Base-by-base conservation (phyloP, 225 moss, liverwort and hornwort species). In the Climacium dendroides region DNA sequence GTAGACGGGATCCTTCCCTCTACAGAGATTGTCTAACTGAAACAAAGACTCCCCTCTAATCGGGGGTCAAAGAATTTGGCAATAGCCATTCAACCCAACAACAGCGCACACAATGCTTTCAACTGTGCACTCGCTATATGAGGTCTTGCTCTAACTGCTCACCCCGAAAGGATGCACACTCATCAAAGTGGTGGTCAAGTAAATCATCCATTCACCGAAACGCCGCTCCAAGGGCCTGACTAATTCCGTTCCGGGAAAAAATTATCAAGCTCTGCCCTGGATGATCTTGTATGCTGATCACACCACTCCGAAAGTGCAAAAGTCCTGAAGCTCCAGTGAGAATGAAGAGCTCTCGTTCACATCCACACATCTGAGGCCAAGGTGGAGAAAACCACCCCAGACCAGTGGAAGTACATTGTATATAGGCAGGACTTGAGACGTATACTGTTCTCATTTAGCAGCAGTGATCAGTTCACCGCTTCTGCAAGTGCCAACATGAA, bases 401-500 rank as follows among this genome's bases (percentile, higher is more conserved):
- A 57, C 18, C 57, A 18, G 26, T 43, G 60, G 25, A 79, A 59
- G 79, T 60, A n/a, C 60, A 30, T 29, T 41, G 41, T 8, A 30
- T 20, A 11, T 19, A 62, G 29, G 58, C 54, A 77, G 18, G 67
- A 61, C 71, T 85, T 39, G 62, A 75, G 58, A 64, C 67, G 62
- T 9, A 45, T 55, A 48, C 70, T 35, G 43, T 83, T 61, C 50
- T 79, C n/a, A 58, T 91, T 67, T 84, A 25, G 89, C 62, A 39
- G 87, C 87, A 63, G 87, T 90, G 90, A 93, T 90, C 60, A 94
- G 86, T 85, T 96, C 97, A 83, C 96, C 96, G 48, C 87, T 89
- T 90, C 91, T 86, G 89, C 97, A 98, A 86, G 95, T 82, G 41
- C 93, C 91, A 9, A 98, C 96, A 61, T 87, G 79, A 30, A 98